A percentile compares a stretch with the other conserved stretches of the same genome.
phyloP scores from a whole-genome alignment of 179 eudicot species.

The Heliamphora pulchella region DNA sequence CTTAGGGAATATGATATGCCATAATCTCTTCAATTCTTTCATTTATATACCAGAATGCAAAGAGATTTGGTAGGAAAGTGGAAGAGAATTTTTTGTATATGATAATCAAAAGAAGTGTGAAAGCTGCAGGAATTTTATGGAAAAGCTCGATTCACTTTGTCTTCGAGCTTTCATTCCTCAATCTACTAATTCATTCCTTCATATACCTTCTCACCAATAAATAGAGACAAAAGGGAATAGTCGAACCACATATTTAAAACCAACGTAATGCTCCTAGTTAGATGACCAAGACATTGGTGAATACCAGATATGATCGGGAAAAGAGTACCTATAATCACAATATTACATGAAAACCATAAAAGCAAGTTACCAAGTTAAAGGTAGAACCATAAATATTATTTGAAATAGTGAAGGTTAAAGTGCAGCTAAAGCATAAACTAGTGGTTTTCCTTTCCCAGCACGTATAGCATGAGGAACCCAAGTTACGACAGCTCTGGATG shows the following conservation, averaged over 20 bases:
- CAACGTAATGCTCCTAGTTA: neutral
- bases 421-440: too few relatives aligned
- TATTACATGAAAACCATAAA: too few relatives aligned
- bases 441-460: too few relatives aligned
- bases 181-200: neutral
- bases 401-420: too few relatives aligned
- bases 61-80: constrained; percentile 2
- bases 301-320: too few relatives aligned
- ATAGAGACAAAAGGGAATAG: neutral
- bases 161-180: neutral
- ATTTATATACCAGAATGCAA: neutral
- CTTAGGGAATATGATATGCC: neutral
- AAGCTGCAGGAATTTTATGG: neutral
- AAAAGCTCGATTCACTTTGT: neutral
- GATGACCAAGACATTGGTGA: too few relatives aligned
- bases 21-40: neutral
- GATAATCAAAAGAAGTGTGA: neutral
- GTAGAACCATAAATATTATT: too few relatives aligned
- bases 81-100: neutral
- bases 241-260: neutral
- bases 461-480: too few relatives aligned
- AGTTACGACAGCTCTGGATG: too few relatives aligned
- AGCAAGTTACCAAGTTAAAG: too few relatives aligned
- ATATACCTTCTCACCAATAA: constrained; percentile 1
- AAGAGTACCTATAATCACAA: too few relatives aligned